Percentiles rank a stretch among this genome's conserved stretches.
Conservation (phyloP, 2,329 filamentous ascomycete genomes). For the Aureobasidium lini region DNA sequence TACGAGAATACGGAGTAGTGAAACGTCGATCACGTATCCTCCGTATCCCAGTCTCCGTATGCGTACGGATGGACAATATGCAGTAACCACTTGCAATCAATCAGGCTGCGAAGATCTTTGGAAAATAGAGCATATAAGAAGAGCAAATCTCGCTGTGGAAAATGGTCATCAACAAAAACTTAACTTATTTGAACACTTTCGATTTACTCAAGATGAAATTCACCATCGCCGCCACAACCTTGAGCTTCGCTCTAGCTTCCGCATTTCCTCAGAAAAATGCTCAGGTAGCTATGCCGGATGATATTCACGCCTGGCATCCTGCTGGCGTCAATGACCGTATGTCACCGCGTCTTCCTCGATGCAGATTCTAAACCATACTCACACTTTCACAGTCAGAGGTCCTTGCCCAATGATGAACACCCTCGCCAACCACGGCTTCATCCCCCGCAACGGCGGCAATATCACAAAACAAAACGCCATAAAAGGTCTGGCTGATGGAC, state of each 20-base stretch:
- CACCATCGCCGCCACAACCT: neutral
- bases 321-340: neutral
- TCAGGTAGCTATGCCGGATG: neutral
- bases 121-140: neutral
- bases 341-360: neutral
- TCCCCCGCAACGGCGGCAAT: constrained; percentile 17
- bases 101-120: no score
- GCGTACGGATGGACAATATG: neutral
- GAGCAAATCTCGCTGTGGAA: neutral
- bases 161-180: neutral
- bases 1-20: neutral
- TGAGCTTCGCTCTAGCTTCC: neutral
- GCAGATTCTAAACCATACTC: neutral
- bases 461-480: constrained; percentile 10
- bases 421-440: constrained; percentile 22
- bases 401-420: constrained; percentile 19
- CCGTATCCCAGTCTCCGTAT: neutral
- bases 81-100: neutral
- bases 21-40: neutral
- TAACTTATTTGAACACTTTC: neutral
- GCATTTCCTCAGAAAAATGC: neutral
- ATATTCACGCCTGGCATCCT: neutral
- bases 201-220: neutral
- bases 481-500: neutral
- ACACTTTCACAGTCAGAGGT: constrained; percentile 17